Evolutionary conservation across 257 asterid species (phyloP), one percentile per base, ranked within the genome.

Genomic region (Apocynum venetum): DNA sequence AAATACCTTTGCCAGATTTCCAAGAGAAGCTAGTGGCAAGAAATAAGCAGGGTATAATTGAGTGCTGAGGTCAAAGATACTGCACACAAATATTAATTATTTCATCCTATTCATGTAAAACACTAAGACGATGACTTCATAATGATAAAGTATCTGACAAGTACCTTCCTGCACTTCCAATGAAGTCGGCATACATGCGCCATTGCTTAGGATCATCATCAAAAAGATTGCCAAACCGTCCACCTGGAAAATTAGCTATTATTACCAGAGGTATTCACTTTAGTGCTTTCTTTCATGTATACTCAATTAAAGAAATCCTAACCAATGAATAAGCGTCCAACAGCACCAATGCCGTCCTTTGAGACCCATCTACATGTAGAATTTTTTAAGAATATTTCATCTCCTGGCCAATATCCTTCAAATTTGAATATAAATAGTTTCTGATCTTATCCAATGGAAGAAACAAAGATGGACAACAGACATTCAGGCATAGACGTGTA

Each of bases 81-180:
- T 95, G 97, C 91, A 85, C 36, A 56, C 14, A 69, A 20, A 69
- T 76, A 78, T 11, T 38, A 57, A 44, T 43, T 35, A 69, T 75
- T 75, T 66, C 69, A 78, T 17, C 60, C 60, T 43, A 67, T 51
- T 43, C 70, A 71, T 61, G 70, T 11, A 76, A 47, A 73, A 57
- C 15, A 65, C 36, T 38, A 43, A 4, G 13, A 68, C 53, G 73
- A 43, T 68, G 12, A 68, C 53, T 1, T 41, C 3, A 20, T 15
- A 41, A 67, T 17, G 47, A 43, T 68, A 19, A 44, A 68, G 64
- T 46, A 40, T 73, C 9, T 35, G 41, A 66, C 14, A 6, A n/a
- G n/a, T 74, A 95, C 99, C 99, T 91, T 83, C 99, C 99, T 36
- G 96, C 84, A 77, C 98, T 95, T 79, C 99, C 99, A 78, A 95